phyloP scores from a whole-genome alignment of 1,139 yeast genomes.

The Sugiyamaella xylanicola region DNA sequence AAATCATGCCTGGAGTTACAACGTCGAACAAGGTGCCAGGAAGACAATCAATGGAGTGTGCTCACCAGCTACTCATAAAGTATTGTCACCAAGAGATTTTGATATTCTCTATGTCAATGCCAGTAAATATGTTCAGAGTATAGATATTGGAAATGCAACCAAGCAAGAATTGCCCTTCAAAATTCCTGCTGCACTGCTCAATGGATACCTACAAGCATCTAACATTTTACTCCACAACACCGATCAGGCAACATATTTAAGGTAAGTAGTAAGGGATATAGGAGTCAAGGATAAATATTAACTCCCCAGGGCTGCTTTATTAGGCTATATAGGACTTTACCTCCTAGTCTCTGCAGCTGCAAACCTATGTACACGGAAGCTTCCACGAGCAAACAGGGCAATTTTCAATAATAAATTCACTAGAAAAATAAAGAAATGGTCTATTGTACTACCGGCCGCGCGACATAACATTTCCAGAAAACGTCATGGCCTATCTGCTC shows the following conservation, averaged over 20 bases:
- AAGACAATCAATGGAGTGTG: slow-evolving; percentile 20
- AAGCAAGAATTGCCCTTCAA: slow-evolving; percentile 19
- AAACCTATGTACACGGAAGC: slow-evolving; percentile 1
- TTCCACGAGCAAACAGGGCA: background rate
- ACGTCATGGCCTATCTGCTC: background rate
- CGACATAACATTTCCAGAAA: background rate
- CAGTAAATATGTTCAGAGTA: slow-evolving; percentile 18
- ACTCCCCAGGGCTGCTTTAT: slow-evolving; percentile 3
- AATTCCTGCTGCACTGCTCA: slow-evolving; percentile 14
- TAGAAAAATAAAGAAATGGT: slow-evolving; percentile 8
- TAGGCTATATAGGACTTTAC: slow-evolving; percentile 11
- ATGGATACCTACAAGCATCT: slow-evolving; percentile 13
- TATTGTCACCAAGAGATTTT: slow-evolving; percentile 19
- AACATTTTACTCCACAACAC: slow-evolving; percentile 9
- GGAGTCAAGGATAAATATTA: background rate
- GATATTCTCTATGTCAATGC: slow-evolving; percentile 24
- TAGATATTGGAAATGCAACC: background rate
- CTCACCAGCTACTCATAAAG: slow-evolving; percentile 17
- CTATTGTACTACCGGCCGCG: background rate
- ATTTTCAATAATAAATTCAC: slow-evolving; percentile 4
- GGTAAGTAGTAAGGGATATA: slow-evolving; percentile 13
- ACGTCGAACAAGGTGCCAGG: slow-evolving; percentile 9
- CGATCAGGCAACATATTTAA: slow-evolving; percentile 4
- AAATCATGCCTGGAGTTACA: slow-evolving; percentile 15
- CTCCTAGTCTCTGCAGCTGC: background rate